Conservation (phyloP, 306 rosid species). For the Vachellia collinsii region DNA sequence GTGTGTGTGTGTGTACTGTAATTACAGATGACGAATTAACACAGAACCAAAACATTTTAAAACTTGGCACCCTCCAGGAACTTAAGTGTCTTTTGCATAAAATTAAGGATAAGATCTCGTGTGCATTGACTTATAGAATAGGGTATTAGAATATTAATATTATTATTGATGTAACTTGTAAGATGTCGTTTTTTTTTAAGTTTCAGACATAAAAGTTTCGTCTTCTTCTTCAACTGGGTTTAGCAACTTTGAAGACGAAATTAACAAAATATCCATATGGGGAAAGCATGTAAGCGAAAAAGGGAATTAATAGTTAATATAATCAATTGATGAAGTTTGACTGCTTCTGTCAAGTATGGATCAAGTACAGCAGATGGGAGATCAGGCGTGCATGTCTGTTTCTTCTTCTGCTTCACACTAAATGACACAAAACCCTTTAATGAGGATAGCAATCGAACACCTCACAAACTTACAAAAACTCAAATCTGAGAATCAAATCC, state of each 20-base stretch:
- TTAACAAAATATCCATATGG: background rate
- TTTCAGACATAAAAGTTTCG: background rate
- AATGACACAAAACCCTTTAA: conserved; percentile 43
- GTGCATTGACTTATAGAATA: background rate
- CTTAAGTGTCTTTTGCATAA: background rate
- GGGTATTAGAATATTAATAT: background rate
- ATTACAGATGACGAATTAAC: background rate
- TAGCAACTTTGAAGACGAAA: background rate
- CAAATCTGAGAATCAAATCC: background rate
- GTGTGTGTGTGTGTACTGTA: background rate
- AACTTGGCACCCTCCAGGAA: background rate
- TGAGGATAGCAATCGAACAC: conserved; percentile 39
- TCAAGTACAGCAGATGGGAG: background rate
- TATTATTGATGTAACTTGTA: background rate
- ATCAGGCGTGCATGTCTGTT: conserved; percentile 23
- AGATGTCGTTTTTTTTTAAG: background rate
- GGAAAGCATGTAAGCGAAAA: background rate
- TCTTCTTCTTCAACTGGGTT: background rate
- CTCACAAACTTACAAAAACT: conserved; percentile 41
- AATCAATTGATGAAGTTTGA: background rate
- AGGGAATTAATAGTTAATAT: background rate
- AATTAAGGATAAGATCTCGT: background rate
- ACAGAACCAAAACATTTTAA: background rate
- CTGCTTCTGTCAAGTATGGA: background rate
- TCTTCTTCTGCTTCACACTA: conserved; percentile 32